A percentile compares a stretch with the other conserved stretches of the same genome.
Evolutionary conservation across 495 filamentous ascomycete species (phyloP).

Genomic region (Talaromyces ruber): DNA sequence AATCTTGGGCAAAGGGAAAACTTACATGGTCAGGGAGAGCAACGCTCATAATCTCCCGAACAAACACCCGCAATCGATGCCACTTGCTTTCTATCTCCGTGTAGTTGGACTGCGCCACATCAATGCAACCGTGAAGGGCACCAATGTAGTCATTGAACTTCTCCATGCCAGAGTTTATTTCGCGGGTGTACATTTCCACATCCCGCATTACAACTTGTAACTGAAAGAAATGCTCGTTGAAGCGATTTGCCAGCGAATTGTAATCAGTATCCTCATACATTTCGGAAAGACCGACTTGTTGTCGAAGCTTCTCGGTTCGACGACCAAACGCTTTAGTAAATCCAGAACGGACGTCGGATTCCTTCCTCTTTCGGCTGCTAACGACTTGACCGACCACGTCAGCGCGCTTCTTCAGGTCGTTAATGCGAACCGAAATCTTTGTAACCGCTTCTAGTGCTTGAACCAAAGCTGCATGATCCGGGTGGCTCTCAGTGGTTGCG

Average conservation of each 20-base stretch:
- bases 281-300: constrained; percentile 58
- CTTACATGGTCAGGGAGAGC: constrained; percentile 82
- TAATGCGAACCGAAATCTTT: constrained; percentile 71
- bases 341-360: constrained; percentile 76
- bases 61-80: constrained; percentile 72
- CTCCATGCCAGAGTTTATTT: constrained; percentile 59
- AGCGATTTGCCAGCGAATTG: constrained; percentile 63
- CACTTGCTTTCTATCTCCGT: constrained; percentile 86
- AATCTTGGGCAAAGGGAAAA: constrained; percentile 9
- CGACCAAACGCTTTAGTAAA: constrained; percentile 82
- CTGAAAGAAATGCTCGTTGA: constrained; percentile 79
- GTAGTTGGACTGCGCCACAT: constrained; percentile 52
- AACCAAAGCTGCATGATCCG: constrained; percentile 62
- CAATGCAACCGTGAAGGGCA: constrained; percentile 58
- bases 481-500: constrained; percentile 70
- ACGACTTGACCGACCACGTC: constrained; percentile 85
- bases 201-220: constrained; percentile 86
- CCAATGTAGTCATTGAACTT: constrained; percentile 62
- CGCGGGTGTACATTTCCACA: constrained; percentile 74
- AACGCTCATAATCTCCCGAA: constrained; percentile 70
- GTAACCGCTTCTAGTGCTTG: constrained; percentile 56
- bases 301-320: constrained; percentile 67
- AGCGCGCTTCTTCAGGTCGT: constrained; percentile 84
- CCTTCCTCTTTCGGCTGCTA: constrained; percentile 72
- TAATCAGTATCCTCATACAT: constrained; percentile 73